Evolutionary conservation across 768 basidiomycete species (phyloP), one percentile per base, ranked within the genome.

Genomic region (Dacryopinax spathularia): DNA sequence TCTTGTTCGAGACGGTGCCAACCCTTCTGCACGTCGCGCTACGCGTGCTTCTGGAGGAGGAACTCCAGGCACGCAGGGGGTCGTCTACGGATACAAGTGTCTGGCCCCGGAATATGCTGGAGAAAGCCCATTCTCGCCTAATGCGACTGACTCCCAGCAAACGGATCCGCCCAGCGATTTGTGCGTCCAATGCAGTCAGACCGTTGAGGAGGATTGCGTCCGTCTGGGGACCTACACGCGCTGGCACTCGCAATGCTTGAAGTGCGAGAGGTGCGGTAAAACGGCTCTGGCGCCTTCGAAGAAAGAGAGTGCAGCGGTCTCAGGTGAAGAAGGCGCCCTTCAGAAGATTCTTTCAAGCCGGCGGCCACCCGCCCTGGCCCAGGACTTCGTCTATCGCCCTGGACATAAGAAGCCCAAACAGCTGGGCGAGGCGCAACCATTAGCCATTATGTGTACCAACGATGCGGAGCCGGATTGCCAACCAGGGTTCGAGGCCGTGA

Each of bases 151-250:
- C 18, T 72, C 41, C 37, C 18, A 60, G 29, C 48, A 56, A 56
- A 56, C 31, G 48, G 48, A 56, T 56, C 68, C 78, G 15, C 90
- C 90, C 6, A 89, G 88, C 18, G 96, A 99, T 76, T 82, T 93
- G 37, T 99, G 96, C 71, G 82, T 91, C 60, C 86, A 84, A 70
- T 99, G 96, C 73, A 81, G 82, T 41, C 78, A 84, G 66, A 95
- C 95, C 0, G 91, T 99, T 25, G 96, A 99, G 75, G 96, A 99
- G 73, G 96, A 98, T 68, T 98, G 96, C 70, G 89, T 91, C 44
- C 82, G 96, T 64, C 76, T 95, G 31, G 96, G 93, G 34, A 94
- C 92, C n/a, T 95, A 93, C 75, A 87, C 91, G 70, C 82, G 95
- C 48, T 98, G 96, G 96, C 96, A 99, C 75, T 89, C 91, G 1